phyloP scores from a whole-genome alignment of 306 rosid genomes.

The Alnus rubra region DNA sequence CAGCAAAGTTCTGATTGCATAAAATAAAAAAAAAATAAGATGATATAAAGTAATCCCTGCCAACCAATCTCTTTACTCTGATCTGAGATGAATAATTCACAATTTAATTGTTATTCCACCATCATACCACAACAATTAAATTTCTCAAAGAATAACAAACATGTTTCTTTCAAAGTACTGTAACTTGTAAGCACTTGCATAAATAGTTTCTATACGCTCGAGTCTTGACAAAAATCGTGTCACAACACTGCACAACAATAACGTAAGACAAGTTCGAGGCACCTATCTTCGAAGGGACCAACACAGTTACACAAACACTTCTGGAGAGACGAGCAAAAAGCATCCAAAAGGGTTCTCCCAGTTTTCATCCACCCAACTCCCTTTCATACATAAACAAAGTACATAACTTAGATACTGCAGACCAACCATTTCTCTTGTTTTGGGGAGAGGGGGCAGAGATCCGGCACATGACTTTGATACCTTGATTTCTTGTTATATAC shows the following conservation, averaged over 20 bases:
- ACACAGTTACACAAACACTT: neutral
- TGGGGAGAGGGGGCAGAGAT: neutral
- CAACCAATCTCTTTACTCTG: neutral
- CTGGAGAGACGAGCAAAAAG: neutral
- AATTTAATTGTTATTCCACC: slow-evolving; percentile 14
- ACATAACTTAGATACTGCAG: slow-evolving; percentile 22
- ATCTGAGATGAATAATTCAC: slow-evolving; percentile 1
- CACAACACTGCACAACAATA: slow-evolving; percentile 37
- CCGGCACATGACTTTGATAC: slow-evolving; percentile 25
- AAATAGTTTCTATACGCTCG: slow-evolving; percentile 26
- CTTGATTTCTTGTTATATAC: slow-evolving; percentile 49
- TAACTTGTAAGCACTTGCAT: neutral
- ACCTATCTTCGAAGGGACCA: neutral
- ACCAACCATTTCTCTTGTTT: neutral
- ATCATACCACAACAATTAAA: neutral
- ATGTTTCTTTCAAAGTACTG: neutral
- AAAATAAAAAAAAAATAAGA: neutral
- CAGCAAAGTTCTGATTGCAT: neutral
- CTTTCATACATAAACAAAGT: slow-evolving; percentile 1
- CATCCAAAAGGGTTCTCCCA: slow-evolving; percentile 1
- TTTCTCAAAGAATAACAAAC: neutral
- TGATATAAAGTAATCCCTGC: neutral
- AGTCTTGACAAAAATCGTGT: slow-evolving; percentile 13
- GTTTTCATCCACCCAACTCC: slow-evolving; percentile 13
- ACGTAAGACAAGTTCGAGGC: slow-evolving; percentile 22